Base-by-base conservation (phyloP, 2,329 filamentous ascomycete species). In the Cytospora chrysosperma region DNA sequence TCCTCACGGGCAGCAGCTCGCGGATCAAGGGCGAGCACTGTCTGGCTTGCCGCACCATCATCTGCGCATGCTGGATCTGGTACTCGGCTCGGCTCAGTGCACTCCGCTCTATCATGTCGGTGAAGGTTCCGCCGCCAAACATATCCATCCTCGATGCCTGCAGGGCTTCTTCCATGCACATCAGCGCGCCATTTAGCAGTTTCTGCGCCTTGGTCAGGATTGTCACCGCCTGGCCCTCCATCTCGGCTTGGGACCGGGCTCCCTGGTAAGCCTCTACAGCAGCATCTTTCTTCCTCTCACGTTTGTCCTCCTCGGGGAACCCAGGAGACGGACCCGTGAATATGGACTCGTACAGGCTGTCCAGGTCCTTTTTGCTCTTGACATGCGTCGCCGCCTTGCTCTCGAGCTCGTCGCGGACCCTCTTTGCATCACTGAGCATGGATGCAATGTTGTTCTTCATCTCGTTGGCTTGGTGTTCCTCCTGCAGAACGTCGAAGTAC, bases 41-140 rank as follows among this genome's bases (percentile, higher is more conserved):
- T 55, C 73, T 73, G 2, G 83, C 77, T 56, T 81, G 78, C 7
- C 72, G 56, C 8, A 78, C 72, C 34, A 76, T 66, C 70, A 75
- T 75, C 27, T 75, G 72, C 28, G 79, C 79, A 63, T 81, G 74
- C 9, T 69, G 70, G 40, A 81, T 74, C 28, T 72, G 67, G 19
- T 72, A 74, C 65, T 85, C 79, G 12, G 82, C 82, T 43, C 75
- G 73, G 53, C 76, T 74, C 17, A 88, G 76, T 9, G 78, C 76
- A 65, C 79, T 80, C 27, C 81, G 76, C 72, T 87, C 84, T 74
- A 82, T 79, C 77, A 85, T 81, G 69, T 83, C 81, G 2, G 72
- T 71, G 55, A 81, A 75, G 4, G 75, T 75, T 15, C 80, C 81
- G 19, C 81, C 81, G 49, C 81, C 82, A 58, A 80, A 81, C 70